Conservation (phyloP, 140 eudicot genomes). For the Cichorium intybus region DNA sequence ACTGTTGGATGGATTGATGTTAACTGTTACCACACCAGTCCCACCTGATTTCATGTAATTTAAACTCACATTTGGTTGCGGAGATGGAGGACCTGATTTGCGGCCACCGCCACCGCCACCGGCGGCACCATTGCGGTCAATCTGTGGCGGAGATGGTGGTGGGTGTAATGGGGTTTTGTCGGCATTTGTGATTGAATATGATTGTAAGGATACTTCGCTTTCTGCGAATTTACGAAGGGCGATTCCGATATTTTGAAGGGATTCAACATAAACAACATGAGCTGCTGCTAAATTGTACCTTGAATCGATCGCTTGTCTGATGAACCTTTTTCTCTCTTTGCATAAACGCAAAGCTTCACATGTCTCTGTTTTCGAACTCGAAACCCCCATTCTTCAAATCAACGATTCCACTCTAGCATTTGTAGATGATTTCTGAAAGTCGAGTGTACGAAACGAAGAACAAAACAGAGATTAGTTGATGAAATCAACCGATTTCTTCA, state of each 20-base stretch:
- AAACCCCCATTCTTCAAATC: constrained; percentile 51
- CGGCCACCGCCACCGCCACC: constrained; percentile 33
- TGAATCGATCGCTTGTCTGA: constrained; percentile 82
- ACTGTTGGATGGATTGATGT: constrained; percentile 28
- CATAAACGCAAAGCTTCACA: constrained; percentile 70
- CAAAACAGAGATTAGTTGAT: neutral
- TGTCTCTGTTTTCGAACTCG: constrained; percentile 66
- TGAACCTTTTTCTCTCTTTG: constrained; percentile 59
- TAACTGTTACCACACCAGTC: constrained; percentile 46
- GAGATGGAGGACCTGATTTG: constrained; percentile 42
- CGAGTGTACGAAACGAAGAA: neutral
- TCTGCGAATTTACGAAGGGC: constrained; percentile 71
- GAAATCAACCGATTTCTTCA: neutral
- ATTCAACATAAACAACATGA: constrained; percentile 68
- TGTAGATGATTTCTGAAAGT: neutral
- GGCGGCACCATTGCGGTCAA: neutral
- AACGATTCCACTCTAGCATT: neutral
- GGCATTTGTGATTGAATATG: neutral
- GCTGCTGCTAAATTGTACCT: constrained; percentile 86
- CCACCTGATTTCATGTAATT: constrained; percentile 64
- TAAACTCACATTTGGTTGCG: constrained; percentile 33
- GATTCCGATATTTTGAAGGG: constrained; percentile 64
- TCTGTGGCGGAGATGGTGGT: constrained; percentile 47
- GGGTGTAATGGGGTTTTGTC: constrained; percentile 22
- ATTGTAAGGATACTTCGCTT: constrained; percentile 42